Percentiles rank a stretch among this genome's conserved stretches.
Conservation (phyloP, 148 eudicot species). For the Vaccinium myrtillus region DNA sequence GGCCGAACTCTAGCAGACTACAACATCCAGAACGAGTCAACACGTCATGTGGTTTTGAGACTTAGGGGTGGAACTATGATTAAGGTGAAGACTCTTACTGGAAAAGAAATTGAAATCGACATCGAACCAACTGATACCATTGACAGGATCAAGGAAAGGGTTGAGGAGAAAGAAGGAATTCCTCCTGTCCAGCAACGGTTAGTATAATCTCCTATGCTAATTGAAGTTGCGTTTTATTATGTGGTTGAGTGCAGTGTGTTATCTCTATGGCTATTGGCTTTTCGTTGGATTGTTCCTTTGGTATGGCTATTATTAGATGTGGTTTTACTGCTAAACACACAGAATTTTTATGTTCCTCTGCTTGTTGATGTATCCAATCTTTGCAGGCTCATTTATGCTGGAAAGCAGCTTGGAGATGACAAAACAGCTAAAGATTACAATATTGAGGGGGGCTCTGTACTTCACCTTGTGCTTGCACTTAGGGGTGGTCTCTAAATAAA, state of each 20-base stretch:
- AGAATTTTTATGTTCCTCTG: not conserved
- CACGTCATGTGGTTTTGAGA: conserved; percentile 38
- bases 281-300: not conserved
- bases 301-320: not conserved
- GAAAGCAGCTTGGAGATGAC: conserved; percentile 72
- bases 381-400: conserved; percentile 69
- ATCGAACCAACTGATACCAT: conserved; percentile 68
- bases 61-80: conserved; percentile 60
- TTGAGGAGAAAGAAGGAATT: conserved; percentile 64
- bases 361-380: not conserved
- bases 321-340: no score
- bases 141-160: conserved; percentile 59
- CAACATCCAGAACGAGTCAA: conserved; percentile 42
- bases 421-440: conserved; percentile 70
- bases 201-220: not conserved
- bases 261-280: not conserved
- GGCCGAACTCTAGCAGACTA: conserved; percentile 45
- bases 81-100: conserved; percentile 62
- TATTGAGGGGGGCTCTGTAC: conserved; percentile 71
- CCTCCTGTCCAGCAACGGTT: conserved; percentile 62
- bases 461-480: conserved; percentile 72
- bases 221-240: not conserved
- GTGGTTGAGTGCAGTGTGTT: not conserved
- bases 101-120: conserved; percentile 60
- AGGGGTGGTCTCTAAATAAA: conserved; percentile 42